Conservation (phyloP, 2,329 filamentous ascomycete species). For the Ceratocystis harringtonii region DNA sequence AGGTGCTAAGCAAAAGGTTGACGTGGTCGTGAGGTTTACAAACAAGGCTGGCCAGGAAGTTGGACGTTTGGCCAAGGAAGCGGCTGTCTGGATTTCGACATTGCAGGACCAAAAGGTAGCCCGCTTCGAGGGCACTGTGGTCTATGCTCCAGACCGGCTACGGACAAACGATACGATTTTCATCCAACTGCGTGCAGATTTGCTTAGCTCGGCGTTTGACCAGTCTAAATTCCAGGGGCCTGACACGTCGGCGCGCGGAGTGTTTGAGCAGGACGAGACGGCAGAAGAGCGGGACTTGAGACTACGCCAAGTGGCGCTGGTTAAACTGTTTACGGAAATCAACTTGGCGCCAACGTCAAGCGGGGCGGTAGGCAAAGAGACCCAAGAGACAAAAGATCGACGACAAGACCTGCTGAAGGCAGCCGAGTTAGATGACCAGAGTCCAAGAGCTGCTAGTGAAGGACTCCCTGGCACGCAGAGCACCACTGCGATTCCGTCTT, state of each 20-base stretch:
- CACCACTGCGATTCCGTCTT: neutral
- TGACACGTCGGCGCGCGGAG: constrained; percentile 31
- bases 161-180: constrained; percentile 91
- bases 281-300: constrained; percentile 70
- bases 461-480: neutral
- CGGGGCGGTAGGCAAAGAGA: constrained; percentile 38
- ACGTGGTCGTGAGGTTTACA: constrained; percentile 85
- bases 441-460: constrained; percentile 26
- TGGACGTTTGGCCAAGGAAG: constrained; percentile 73
- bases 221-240: constrained; percentile 3
- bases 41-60: constrained; percentile 66
- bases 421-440: constrained; percentile 69
- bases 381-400: constrained; percentile 45
- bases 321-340: constrained; percentile 80
- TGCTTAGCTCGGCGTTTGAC: constrained; percentile 53
- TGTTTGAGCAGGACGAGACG: constrained; percentile 78
- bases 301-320: constrained; percentile 70
- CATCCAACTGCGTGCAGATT: constrained; percentile 64
- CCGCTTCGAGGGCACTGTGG: constrained; percentile 71
- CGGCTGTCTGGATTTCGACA: constrained; percentile 80
- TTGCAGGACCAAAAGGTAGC: constrained; percentile 83
- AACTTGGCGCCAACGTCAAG: constrained; percentile 68
- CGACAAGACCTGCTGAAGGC: constrained; percentile 72
- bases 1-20: constrained; percentile 50
- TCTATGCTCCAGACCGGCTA: constrained; percentile 73